phyloP scores from a whole-genome alignment of 441 rosid genomes.

The Gossypium lobatum region DNA sequence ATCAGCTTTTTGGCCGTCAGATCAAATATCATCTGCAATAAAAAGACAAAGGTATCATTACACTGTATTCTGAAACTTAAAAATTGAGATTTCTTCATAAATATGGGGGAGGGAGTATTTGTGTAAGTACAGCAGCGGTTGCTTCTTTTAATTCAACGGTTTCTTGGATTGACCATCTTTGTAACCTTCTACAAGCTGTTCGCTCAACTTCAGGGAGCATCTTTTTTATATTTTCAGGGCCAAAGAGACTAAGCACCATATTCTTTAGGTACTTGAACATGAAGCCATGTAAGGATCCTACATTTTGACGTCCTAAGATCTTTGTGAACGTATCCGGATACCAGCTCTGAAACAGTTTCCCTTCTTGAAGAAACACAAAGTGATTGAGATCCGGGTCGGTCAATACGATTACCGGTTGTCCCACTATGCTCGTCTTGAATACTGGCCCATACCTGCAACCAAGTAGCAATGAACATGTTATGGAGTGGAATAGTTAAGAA shows the following conservation, averaged over 20 bases:
- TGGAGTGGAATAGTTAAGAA: not conserved
- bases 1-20: constrained; percentile 90
- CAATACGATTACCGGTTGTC: constrained; percentile 70
- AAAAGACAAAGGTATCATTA: constrained; percentile 13
- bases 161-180: constrained; percentile 56
- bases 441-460: constrained; percentile 66
- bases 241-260: constrained; percentile 83
- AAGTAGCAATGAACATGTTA: constrained; percentile 1
- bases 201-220: constrained; percentile 80
- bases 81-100: not conserved
- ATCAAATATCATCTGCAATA: constrained; percentile 85
- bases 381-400: constrained; percentile 84
- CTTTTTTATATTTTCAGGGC: constrained; percentile 75
- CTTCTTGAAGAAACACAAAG: constrained; percentile 87
- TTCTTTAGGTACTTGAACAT: constrained; percentile 91
- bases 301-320: constrained; percentile 81
- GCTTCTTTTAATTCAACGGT: constrained; percentile 77
- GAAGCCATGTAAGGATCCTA: constrained; percentile 85
- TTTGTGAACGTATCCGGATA: constrained; percentile 91
- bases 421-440: constrained; percentile 81
- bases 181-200: constrained; percentile 45
- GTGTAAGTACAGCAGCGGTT: constrained; percentile 66
- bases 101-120: not conserved
- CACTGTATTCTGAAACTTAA: constrained; percentile 4
- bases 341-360: constrained; percentile 88